Evolutionary conservation across 441 rosid species (phyloP), one percentile per base, ranked within the genome.

Genomic region (Eutrema salsugineum): DNA sequence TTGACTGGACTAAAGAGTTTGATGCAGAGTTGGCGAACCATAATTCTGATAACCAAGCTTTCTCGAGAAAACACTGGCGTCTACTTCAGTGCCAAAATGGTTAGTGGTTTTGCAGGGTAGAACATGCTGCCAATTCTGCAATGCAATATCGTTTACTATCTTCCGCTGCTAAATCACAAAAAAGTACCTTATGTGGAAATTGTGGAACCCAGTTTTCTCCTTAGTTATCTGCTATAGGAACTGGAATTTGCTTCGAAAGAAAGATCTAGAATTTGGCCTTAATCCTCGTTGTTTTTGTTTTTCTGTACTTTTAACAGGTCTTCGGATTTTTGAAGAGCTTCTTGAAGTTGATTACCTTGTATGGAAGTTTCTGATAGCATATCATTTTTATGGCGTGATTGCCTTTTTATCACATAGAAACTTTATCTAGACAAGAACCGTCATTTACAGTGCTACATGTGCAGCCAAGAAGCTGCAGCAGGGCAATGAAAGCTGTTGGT

Each of bases 401-500:
- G 22, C 4, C 72, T 30, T 53, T 73, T 65, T 38, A 36, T 46
- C 60, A 44, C 61, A 63, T 61, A 11, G 69, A 50, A 61, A 58
- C 49, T 43, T 73, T 67, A 63, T 73, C 24, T 82, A 69, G 40
- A 48, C 77, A 55, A 47, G 71, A 66, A 64, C 50, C 70, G 53
- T 80, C 48, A 66, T 75, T 44, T 78, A 30, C 32, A 71, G 61
- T 75, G 72, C 68, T 82, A 76, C 60, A 62, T 53, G 47, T 86
- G 78, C 84, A 93, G 99, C 97, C 99, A 77, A 93, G 99, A 82
- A 96, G 99, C 89, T 93, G 98, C 83, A 96, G 98, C 83, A 85
- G 89, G 82, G 99, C 99, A 76, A 96, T 96, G 99, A 96, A 90
- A 82, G 99, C 99, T 81, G 99, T 90, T 20, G 98, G 99, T 67